Percentiles rank a stretch among this genome's conserved stretches.
Evolutionary conservation across 139 green algal genomes (phyloP).

Genomic region (Volvox africanus): DNA sequence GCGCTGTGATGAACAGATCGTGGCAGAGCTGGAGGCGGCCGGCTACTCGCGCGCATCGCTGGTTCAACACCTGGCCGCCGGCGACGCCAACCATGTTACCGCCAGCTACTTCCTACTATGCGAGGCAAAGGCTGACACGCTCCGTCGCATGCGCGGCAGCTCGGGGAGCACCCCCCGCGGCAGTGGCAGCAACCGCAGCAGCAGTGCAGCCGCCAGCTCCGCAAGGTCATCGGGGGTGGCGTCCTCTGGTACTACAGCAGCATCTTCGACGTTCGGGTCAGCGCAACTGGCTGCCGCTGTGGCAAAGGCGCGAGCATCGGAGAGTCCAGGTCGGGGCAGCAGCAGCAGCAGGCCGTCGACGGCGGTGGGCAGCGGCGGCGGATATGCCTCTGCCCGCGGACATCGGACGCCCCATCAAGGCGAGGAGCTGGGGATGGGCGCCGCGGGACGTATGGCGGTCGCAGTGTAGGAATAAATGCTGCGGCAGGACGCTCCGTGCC

Average conservation of each 20-base stretch:
- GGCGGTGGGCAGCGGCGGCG: background rate
- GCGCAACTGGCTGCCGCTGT: background rate
- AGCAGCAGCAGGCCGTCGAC: constrained; percentile 12
- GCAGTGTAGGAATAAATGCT: background rate
- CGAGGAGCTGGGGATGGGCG: constrained; percentile 18
- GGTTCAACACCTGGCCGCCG: constrained; percentile 54
- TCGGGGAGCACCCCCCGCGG: background rate
- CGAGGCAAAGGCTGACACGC: constrained; percentile 61
- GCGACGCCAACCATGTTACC: constrained; percentile 69
- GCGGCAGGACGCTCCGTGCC: too few species aligned
- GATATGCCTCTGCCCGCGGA: background rate
- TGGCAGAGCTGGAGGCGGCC: constrained; percentile 61
- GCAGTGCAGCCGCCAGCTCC: background rate
- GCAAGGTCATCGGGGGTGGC: background rate
- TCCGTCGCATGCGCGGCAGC: constrained; percentile 18
- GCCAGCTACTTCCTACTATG: constrained; percentile 75
- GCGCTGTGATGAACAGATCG: constrained; percentile 56
- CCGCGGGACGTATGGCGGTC: constrained; percentile 16
- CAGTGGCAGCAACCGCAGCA: background rate
- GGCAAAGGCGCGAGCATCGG: background rate
- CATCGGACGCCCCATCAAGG: constrained; percentile 10
- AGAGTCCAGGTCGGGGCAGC: background rate
- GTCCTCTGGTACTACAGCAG: background rate
- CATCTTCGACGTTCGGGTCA: background rate
- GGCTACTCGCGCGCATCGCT: constrained; percentile 54